Evolutionary conservation across 2,329 filamentous ascomycete genomes (phyloP).

Genomic region (Pseudopithomyces maydicus): DNA sequence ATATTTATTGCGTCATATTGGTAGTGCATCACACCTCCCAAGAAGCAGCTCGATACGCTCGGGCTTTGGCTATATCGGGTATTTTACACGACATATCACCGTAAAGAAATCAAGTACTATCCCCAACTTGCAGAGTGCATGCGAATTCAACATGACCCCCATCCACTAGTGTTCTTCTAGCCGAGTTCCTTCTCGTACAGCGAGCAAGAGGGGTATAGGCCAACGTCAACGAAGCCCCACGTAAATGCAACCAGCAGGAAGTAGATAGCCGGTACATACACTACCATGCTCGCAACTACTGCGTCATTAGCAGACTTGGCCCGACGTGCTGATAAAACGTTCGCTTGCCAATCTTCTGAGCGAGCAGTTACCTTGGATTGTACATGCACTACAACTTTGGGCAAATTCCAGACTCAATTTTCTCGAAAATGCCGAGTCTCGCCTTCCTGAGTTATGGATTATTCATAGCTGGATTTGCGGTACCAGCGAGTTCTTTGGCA

Average conservation of each 20-base stretch:
- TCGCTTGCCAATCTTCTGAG: background rate
- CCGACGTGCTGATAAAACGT: background rate
- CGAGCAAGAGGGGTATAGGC: background rate
- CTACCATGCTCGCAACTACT: background rate
- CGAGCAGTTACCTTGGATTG: background rate
- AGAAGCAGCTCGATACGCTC: background rate
- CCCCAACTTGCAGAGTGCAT: background rate
- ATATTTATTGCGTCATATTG: slow-evolving; percentile 4
- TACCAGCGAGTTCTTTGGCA: background rate
- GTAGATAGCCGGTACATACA: background rate
- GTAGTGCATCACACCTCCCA: background rate
- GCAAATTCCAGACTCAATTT: too few relatives aligned
- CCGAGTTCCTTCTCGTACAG: background rate
- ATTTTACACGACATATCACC: background rate
- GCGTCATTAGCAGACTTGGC: background rate
- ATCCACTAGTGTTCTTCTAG: background rate
- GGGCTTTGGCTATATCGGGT: background rate
- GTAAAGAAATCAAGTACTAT: background rate
- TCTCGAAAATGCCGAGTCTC: background rate
- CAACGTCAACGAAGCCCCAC: background rate
- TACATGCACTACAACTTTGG: background rate
- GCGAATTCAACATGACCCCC: background rate
- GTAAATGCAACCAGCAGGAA: background rate
- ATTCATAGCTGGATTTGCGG: background rate
- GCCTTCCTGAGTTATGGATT: background rate